phyloP scores from a whole-genome alignment of 1,284 basidiomycete species.

The Cutaneotrichosporon arboriforme region DNA sequence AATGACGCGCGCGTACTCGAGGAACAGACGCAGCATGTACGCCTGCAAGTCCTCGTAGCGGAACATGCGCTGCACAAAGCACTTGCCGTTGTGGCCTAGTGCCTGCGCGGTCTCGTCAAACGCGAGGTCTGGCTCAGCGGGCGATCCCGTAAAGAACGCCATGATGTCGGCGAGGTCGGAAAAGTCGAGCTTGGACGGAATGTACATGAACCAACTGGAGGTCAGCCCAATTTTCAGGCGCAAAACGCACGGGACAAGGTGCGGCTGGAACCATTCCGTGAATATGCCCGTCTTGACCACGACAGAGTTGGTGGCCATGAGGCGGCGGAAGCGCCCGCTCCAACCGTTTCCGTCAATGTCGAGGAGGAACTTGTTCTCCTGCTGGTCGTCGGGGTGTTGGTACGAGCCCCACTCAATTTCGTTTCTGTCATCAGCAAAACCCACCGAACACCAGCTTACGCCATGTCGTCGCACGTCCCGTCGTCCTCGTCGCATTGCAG shows the following conservation, averaged over 20 bases:
- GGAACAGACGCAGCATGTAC: slow-evolving; percentile 45
- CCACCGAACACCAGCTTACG: not conserved
- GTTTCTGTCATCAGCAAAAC: slow-evolving; percentile 14
- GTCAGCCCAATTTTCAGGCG: not conserved
- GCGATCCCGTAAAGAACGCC: slow-evolving; percentile 45
- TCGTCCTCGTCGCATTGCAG: slow-evolving; percentile 43
- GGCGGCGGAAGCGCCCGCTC: slow-evolving; percentile 41
- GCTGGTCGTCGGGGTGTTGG: slow-evolving; percentile 13
- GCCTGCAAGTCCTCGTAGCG: slow-evolving; percentile 47
- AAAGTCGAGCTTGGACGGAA: slow-evolving; percentile 45
- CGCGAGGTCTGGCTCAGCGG: slow-evolving; percentile 33
- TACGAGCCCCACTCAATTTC: slow-evolving; percentile 37
- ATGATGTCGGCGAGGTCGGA: slow-evolving; percentile 45
- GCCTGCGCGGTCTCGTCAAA: slow-evolving; percentile 47
- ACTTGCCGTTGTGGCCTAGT: slow-evolving; percentile 45
- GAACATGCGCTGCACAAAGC: slow-evolving; percentile 46
- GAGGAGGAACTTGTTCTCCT: slow-evolving; percentile 19
- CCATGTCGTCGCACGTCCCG: slow-evolving; percentile 47
- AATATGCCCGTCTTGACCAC: slow-evolving; percentile 51
- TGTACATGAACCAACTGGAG: slow-evolving; percentile 45
- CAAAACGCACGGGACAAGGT: slow-evolving; percentile 43
- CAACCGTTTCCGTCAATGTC: slow-evolving; percentile 50
- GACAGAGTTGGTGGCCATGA: slow-evolving; percentile 50
- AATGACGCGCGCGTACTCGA: slow-evolving; percentile 41
- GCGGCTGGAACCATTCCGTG: slow-evolving; percentile 46